These are phyloP conservation scores for Pyrenophora graminea DNA, from an alignment of 2,329 filamentous ascomycete species.

Conservation along the genomic window DNA sequence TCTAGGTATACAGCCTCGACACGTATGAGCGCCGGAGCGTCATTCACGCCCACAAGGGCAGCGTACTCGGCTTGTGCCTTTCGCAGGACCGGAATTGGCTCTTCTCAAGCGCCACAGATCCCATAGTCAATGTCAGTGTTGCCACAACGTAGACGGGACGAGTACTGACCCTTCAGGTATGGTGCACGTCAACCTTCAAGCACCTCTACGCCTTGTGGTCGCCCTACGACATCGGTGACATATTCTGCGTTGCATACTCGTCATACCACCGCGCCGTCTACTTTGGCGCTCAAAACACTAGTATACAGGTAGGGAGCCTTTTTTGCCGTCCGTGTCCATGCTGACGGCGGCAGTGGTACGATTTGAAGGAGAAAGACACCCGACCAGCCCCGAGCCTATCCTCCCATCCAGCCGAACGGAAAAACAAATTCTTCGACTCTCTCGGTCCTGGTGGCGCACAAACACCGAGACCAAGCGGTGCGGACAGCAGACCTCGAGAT, in stretches of 20 bases:
- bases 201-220: constrained; percentile 90
- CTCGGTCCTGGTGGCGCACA: constrained; percentile 79
- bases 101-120: constrained; percentile 91
- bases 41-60: constrained; percentile 88
- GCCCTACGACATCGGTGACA: constrained; percentile 89
- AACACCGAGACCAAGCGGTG: constrained; percentile 71
- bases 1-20: constrained; percentile 77
- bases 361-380: constrained; percentile 66
- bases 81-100: constrained; percentile 75
- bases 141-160: no score
- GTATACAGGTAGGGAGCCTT: constrained; percentile 59
- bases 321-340: neutral
- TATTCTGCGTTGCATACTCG: constrained; percentile 94
- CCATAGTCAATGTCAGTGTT: constrained; percentile 75
- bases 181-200: constrained; percentile 76
- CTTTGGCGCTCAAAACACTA: constrained; percentile 90
- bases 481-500: constrained; percentile 53
- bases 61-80: constrained; percentile 82
- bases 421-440: constrained; percentile 92
- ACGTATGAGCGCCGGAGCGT: constrained; percentile 80
- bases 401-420: constrained; percentile 74
- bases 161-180: constrained; percentile 58
- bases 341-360: constrained; percentile 68
- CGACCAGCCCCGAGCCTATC: constrained; percentile 65
- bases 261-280: constrained; percentile 79